These are phyloP conservation scores for Crithidia bombi DNA, from an alignment of 208 protist genomes.

Conservation along the genomic window DNA sequence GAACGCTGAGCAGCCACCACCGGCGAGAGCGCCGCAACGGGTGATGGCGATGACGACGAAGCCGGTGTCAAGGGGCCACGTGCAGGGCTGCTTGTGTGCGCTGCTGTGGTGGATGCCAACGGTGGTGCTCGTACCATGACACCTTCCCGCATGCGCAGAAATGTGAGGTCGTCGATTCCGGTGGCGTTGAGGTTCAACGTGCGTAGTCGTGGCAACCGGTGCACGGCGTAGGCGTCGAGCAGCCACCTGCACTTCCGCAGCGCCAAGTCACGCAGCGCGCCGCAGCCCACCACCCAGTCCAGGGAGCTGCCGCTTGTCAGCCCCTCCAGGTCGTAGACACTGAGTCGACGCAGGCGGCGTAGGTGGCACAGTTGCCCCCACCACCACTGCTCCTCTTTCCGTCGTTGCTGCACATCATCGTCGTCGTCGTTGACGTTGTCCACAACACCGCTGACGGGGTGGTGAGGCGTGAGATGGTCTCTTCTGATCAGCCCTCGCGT, in stretches of 20 bases:
- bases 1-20: not conserved
- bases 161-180: constrained; percentile 23
- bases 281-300: constrained; percentile 10
- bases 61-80: not conserved
- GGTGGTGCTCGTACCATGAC: not conserved
- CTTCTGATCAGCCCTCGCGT: too few species aligned
- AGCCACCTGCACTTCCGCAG: constrained; percentile 24
- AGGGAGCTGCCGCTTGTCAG: constrained; percentile 10
- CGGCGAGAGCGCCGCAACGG: not conserved
- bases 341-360: constrained; percentile 13
- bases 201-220: constrained; percentile 16
- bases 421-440: not conserved
- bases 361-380: constrained; percentile 13
- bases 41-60: not conserved
- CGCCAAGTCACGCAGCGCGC: not conserved
- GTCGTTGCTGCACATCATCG: not conserved
- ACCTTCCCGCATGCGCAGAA: constrained; percentile 23
- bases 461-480: not conserved
- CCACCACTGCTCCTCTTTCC: constrained; percentile 17
- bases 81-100: not conserved
- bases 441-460: too few species aligned
- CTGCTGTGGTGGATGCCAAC: not conserved
- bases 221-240: constrained; percentile 24
- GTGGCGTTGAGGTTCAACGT: constrained; percentile 18
- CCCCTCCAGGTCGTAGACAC: not conserved